Conservation (phyloP, 176 grass and related monocot genomes). For the Musa beccarii region DNA sequence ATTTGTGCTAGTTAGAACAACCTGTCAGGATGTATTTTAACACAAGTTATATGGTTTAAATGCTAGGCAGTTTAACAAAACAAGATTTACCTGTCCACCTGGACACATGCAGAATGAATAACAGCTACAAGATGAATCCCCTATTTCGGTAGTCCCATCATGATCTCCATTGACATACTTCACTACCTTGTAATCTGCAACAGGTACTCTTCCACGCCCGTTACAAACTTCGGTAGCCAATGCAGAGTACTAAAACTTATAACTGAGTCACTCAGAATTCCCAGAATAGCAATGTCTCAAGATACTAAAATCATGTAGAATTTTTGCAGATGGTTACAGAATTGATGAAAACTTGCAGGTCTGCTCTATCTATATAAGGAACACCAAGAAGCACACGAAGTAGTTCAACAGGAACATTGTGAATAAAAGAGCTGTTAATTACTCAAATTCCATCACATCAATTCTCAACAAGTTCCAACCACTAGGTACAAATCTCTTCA, state of each 20-base stretch:
- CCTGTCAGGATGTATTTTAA: slow-evolving; percentile 33
- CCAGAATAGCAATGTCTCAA: neutral
- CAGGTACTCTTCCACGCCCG: slow-evolving; percentile 92
- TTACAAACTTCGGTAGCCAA: slow-evolving; percentile 72
- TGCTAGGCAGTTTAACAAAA: neutral
- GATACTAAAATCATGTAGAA: neutral
- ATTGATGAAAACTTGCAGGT: neutral
- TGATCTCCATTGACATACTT: slow-evolving; percentile 51
- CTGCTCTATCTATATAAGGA: neutral
- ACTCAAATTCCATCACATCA: too few relatives aligned
- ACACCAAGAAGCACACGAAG: neutral
- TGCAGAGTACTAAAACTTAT: slow-evolving; percentile 54
- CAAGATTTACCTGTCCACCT: slow-evolving; percentile 63
- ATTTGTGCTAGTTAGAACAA: slow-evolving; percentile 93
- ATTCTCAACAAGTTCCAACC: too few relatives aligned
- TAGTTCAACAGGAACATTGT: neutral
- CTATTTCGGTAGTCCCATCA: slow-evolving; percentile 11
- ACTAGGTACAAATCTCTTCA: too few relatives aligned
- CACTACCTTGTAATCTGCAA: slow-evolving; percentile 90
- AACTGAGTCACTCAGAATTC: slow-evolving; percentile 3
- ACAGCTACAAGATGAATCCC: slow-evolving; percentile 49
- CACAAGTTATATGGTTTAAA: slow-evolving; percentile 11
- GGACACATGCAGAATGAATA: slow-evolving; percentile 99
- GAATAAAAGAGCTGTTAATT: too few relatives aligned
- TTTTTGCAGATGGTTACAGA: neutral